Evolutionary conservation across 768 basidiomycete species (phyloP), one percentile per base, ranked within the genome.

Genomic region (Tricholoma saponaceum): DNA sequence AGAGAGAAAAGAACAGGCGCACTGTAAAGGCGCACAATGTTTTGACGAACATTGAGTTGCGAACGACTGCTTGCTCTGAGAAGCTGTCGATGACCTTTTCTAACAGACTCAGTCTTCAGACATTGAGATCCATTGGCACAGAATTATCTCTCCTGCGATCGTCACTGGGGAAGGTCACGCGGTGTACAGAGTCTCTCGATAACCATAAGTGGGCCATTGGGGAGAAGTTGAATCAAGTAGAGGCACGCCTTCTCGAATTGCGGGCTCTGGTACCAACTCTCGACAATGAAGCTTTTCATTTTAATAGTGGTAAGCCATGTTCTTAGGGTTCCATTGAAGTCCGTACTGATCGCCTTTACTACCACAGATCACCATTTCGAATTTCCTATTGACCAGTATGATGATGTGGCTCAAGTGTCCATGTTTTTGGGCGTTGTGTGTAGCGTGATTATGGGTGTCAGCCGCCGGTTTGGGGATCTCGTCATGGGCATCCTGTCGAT

Each of bases 361-460:
- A 13, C 20, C 23, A 12, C 44, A 46, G 44, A 46, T 46, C 44
- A 46, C 5, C 44, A 46, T 46, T 46, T 46, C 13, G 44, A 46
- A 46, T 46, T 46, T 46, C 44, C 44, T 46, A 25, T 46, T 12
- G 44, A 46, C 44, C 44, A 46, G 18, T 46, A 25, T 46, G 44
- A 46, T 46, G 44, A 46, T 13, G 44, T 46, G 23, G 44, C 44
- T 46, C 44, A 46, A 46, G 44, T 46, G 44, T 46, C 44, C 44
- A 46, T 46, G 44, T 46, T 46, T 23, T 46, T 46, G 44, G 44
- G 44, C 23, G 22, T 46, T 23, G 20, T 46, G 5, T 46, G 44
- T 46, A 46, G 44, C n/a, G 44, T 46, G 22, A 46, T 46, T 46
- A 46, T 46, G 44, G 44, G 44, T 46, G 44, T 46, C 44, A 46